Evolutionary conservation across 2,329 filamentous ascomycete genomes (phyloP).

Genomic region (Elsinoe perseae): DNA sequence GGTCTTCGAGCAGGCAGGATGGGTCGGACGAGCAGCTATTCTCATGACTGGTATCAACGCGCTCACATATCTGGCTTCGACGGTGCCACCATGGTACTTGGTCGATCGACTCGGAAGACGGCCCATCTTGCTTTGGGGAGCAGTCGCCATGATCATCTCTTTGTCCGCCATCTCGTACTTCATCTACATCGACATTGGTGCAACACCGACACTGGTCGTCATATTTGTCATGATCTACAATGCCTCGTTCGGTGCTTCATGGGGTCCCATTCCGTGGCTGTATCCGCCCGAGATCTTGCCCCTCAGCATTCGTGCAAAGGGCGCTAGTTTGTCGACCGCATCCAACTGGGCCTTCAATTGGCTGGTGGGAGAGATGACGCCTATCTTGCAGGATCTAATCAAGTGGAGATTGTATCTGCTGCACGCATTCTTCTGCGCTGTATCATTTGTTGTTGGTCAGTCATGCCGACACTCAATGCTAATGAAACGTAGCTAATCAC

Average conservation of each 20-base stretch:
- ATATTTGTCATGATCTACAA: constrained; percentile 96
- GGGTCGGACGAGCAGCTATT: constrained; percentile 77
- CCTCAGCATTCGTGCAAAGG: constrained; percentile 88
- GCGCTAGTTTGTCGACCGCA: constrained; percentile 80
- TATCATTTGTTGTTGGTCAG: constrained; percentile 93
- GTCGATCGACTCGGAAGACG: constrained; percentile 85
- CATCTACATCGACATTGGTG: constrained; percentile 56
- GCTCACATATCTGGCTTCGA: constrained; percentile 79
- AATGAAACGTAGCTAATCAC: constrained; percentile 16
- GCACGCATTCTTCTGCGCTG: constrained; percentile 93
- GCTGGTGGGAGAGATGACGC: constrained; percentile 36
- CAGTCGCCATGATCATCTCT: constrained; percentile 76
- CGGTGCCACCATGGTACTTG: constrained; percentile 89
- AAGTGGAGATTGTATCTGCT: constrained; percentile 90
- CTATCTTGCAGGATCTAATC: constrained; percentile 79
- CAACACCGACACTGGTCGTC: constrained; percentile 75
- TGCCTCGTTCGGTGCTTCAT: constrained; percentile 83
- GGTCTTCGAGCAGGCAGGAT: constrained; percentile 87
- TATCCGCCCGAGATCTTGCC: constrained; percentile 94
- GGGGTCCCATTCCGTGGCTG: constrained; percentile 94
- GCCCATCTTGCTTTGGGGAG: constrained; percentile 76
- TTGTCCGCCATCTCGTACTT: constrained; percentile 86
- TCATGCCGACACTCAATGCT: no score
- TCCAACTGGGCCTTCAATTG: constrained; percentile 35
- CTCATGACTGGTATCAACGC: constrained; percentile 93